Evolutionary conservation across 169 alveolate genomes (phyloP), one percentile per base, ranked within the genome.

Genomic region (Cryptosporidium parvum): DNA sequence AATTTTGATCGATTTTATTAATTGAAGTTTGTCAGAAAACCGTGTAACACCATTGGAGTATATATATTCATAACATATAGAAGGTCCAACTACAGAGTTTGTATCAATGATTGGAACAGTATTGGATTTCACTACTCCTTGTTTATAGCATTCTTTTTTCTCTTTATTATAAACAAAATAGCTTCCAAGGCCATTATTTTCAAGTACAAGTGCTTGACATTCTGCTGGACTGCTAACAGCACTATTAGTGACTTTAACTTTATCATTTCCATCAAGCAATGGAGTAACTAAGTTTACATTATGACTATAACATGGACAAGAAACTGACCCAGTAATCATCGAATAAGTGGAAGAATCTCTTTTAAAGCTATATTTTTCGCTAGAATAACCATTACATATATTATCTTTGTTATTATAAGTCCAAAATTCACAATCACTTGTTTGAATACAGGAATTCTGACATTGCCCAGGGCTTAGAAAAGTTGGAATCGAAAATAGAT

Each of bases 401-500:
- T 80, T 80, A 5, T 35, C 80, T 29, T 62, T 59, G 56, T 80
- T 80, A 29, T 80, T 80, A 51, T 80, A 80, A 44, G 42, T 59
- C 89, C 89, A 80, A 45, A 80, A 80, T 37, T 62, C 75, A 51
- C 89, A 80, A 80, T 80, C 89, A 8, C 48, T 48, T 2, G 89
- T 80, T 29, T 80, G 89, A 65, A 31, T 62, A 42, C 89, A 80
- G 5, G 80, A 21, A 33, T 80, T 44, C 45, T 80, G 89, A 2
- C 89, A 80, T 29, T 80, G 89, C 9, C 75, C 89, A 62, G 89
- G 89, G 48, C 89, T 80, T 23, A 80, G 26, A 80, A 80, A 80
- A 21, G 89, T 80, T 33, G 89, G 89, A 65, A 80, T 80, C 16
- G 89, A 80, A 48, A 80, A 80, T 31, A 80, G 29, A 29, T 62